Conservation (phyloP, 352 stramenopile genomes). For the Nothophytophthora sp. region DNA sequence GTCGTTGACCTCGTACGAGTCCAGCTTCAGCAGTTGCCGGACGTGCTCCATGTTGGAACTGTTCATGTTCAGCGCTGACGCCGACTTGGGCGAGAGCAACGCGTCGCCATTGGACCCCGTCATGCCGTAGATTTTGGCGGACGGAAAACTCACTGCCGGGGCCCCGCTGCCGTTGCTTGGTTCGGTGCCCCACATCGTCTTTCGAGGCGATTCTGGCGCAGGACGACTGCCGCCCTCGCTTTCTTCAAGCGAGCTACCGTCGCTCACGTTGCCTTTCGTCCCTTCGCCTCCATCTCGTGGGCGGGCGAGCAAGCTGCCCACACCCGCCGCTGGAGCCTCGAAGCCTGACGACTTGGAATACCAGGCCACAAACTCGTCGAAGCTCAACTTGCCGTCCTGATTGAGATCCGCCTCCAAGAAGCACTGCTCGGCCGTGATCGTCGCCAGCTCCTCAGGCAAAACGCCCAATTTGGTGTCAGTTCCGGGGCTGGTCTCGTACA, state of each 20-base stretch:
- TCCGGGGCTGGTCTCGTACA: conserved; percentile 82
- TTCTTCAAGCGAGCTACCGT: conserved; percentile 15
- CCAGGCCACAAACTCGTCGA: conserved; percentile 88
- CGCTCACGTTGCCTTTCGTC: conserved; percentile 13
- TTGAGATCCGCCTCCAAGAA: conserved; percentile 82
- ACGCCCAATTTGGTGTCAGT: conserved; percentile 60
- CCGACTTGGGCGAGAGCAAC: conserved; percentile 45
- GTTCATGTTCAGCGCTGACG: conserved; percentile 61
- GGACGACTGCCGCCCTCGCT: too few species aligned
- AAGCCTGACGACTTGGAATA: conserved; percentile 68
- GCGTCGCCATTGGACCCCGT: conserved; percentile 36
- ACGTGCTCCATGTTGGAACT: conserved; percentile 78
- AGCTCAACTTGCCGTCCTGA: conserved; percentile 78
- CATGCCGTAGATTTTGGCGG: conserved; percentile 44
- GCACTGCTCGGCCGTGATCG: conserved; percentile 77
- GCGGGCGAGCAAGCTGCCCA: conserved; percentile 21
- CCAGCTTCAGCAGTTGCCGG: conserved; percentile 75
- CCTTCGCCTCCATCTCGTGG: conserved; percentile 12
- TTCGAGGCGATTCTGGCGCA: conserved; percentile 25
- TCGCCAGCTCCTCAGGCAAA: conserved; percentile 68
- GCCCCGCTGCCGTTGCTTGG: conserved; percentile 8
- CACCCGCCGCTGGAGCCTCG: conserved; percentile 36
- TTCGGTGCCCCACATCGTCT: conserved; percentile 22
- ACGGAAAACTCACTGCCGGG: conserved; percentile 31
- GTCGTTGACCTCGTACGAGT: conserved; percentile 87